Percentiles rank a stretch among this genome's conserved stretches.
Conservation (phyloP, 225 moss, liverwort and hornwort species). For the Sphagnum tenellum region DNA sequence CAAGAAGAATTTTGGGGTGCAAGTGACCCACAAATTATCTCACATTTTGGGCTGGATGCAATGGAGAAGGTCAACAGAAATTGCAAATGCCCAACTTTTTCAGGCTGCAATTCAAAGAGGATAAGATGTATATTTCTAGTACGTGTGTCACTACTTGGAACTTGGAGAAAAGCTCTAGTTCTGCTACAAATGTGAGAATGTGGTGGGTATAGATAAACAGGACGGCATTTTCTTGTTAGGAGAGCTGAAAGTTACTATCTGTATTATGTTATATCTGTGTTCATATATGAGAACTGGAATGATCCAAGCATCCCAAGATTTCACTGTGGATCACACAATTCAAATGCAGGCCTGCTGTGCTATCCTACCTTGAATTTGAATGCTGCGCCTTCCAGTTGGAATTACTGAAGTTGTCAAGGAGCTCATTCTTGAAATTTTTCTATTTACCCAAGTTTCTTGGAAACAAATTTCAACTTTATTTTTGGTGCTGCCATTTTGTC, state of each 20-base stretch:
- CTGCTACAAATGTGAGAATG: conserved; percentile 94
- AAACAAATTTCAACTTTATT: conserved; percentile 77
- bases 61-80: conserved; percentile 13
- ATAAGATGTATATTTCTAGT: conserved; percentile 56
- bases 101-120: conserved; percentile 61
- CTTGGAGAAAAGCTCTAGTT: conserved; percentile 84
- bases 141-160: conserved; percentile 72
- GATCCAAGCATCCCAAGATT: conserved; percentile 97
- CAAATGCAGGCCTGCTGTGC: conserved; percentile 91
- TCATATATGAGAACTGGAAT: conserved; percentile 95
- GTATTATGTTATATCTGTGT: neutral
- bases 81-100: conserved; percentile 24
- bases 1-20: conserved; percentile 18
- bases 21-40: conserved; percentile 9
- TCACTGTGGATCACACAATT: conserved; percentile 99
- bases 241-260: conserved; percentile 23
- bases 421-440: conserved; percentile 93
- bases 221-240: conserved; percentile 97
- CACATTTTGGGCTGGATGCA: neutral
- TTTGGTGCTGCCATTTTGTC: conserved; percentile 77
- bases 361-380: conserved; percentile 79
- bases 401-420: conserved; percentile 98
- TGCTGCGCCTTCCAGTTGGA: conserved; percentile 80
- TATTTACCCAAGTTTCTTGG: conserved; percentile 92
- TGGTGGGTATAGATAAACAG: conserved; percentile 88